Evolutionary conservation across 1,284 basidiomycete species (phyloP), one percentile per base, ranked within the genome.

Genomic region (Termitomyces sp.): DNA sequence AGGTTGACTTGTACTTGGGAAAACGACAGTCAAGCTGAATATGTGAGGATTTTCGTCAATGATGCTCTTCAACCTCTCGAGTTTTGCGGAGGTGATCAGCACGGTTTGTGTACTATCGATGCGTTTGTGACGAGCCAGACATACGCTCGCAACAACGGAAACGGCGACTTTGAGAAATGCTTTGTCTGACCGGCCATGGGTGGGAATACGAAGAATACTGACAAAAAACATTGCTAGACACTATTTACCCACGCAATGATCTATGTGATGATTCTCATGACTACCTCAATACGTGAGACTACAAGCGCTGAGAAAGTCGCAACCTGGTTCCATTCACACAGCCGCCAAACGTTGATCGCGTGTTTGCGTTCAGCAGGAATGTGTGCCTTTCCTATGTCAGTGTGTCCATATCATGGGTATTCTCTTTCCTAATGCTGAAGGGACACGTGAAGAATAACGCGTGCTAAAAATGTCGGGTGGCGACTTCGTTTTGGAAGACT

Each of bases 71-170:
- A 87, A 67, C 78, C 81, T 0, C 66, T 88, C 17, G 70, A 71
- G 43, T 87, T 89, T 61, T 89, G 87, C 62, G 79, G 73, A 6
- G 77, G 63, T 6, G 66, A 69, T 36, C 66, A 67, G 28, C 68
- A 82, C 56, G 82, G 83, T 2, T 50, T 92, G 59, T 94, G 91
- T 62, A 67, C 72, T 56, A 66, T 94, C 44, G 72, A 78, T 7
- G 76, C 72, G 10, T 94, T 93, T 61, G 78, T 92, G 30, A 71
- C 78, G 57, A 88, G 86, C 61, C 91, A 92, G 70, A 62, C 55
- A 7, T 92, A 87, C 65, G 78, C 88, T 15, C 74, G 79, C 59
- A 76, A 73, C 46, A 74, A 83, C 57, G 91, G 87, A 0, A 73
- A 78, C 10, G 85, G 85, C 0, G 84, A 88, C 63, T 90, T 82